Evolutionary conservation across 805 yeast genomes (phyloP), one percentile per base, ranked within the genome.

Genomic region (Saturnispora halmiae): DNA sequence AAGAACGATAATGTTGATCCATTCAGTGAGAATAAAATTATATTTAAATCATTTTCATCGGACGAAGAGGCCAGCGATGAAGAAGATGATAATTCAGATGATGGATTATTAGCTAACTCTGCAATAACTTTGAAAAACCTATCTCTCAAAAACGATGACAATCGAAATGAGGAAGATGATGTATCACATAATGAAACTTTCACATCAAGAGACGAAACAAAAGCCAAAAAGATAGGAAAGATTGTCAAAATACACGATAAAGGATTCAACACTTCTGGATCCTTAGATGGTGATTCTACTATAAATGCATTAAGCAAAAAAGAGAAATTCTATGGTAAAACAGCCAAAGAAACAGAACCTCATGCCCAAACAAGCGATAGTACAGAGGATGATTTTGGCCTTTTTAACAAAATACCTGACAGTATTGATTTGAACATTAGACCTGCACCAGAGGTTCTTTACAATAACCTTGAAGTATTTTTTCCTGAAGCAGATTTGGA

Each of bases 401-500:
- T 46, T 19, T 88, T 88, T 64, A 82, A 73, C n/a, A 78, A 72
- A 46, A 88, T 79, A 0, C 92, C 95, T 0, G 64, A 53, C 6
- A 60, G 94, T 0, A 63, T 40, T 28, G 31, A 33, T 4, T 48
- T 62, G 85, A 78, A 81, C 6, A 80, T 92, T 13, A 76, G 99
- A 56, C 99, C 99, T 2, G 87, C 97, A 0, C 82, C 95, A 1
- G 97, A 90, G 54, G 94, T 84, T 31, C 81, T 92, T 24, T 92
- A 88, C 56, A 85, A 86, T 42, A 88, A 92, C 52, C 71, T 92
- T 46, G 99, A 92, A 50, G 75, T 75, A 53, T 92, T 83, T 57
- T 92, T 92, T 67, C 98, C 98, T 0, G 73, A 82, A 51, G 79
- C 96, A 0, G 90, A 90, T 60, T 69, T 92, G 45, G 99, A 92